phyloP scores from a whole-genome alignment of 768 basidiomycete genomes.

The Collybia nuda region DNA sequence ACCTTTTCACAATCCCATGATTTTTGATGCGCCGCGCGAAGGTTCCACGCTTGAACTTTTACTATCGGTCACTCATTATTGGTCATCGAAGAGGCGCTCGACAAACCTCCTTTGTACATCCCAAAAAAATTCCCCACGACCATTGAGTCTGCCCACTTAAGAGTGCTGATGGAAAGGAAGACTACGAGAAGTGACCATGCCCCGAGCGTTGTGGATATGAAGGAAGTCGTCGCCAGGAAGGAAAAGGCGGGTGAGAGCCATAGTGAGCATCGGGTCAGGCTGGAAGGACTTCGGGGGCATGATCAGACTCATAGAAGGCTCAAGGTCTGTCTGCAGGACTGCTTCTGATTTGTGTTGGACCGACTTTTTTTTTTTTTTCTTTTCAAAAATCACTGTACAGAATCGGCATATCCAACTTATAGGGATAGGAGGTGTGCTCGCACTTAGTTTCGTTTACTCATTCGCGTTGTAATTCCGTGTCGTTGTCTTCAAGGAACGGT shows the following conservation, averaged over 20 bases:
- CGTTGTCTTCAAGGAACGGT: conserved; percentile 53
- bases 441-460: not conserved
- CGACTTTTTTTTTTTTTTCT: not conserved
- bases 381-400: too few species aligned
- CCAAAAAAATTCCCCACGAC: not conserved
- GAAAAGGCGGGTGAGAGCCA: not conserved
- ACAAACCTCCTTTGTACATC: too few species aligned
- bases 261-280: conserved; percentile 10
- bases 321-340: conserved; percentile 25
- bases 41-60: too few species aligned
- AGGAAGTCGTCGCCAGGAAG: conserved; percentile 2
- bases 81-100: too few species aligned
- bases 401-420: conserved; percentile 53
- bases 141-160: not conserved
- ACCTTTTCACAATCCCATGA: too few species aligned
- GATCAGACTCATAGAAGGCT: conserved; percentile 39
- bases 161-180: conserved; percentile 10
- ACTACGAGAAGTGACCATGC: not conserved
- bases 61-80: not conserved
- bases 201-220: not conserved
- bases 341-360: too few species aligned
- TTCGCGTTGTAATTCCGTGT: not conserved
- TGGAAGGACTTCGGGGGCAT: conserved; percentile 12
- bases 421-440: conserved; percentile 42
- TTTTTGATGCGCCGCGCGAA: too few species aligned